Evolutionary conservation across 768 basidiomycete species (phyloP), one percentile per base, ranked within the genome.

Genomic region (Cystofilobasidium macerans): DNA sequence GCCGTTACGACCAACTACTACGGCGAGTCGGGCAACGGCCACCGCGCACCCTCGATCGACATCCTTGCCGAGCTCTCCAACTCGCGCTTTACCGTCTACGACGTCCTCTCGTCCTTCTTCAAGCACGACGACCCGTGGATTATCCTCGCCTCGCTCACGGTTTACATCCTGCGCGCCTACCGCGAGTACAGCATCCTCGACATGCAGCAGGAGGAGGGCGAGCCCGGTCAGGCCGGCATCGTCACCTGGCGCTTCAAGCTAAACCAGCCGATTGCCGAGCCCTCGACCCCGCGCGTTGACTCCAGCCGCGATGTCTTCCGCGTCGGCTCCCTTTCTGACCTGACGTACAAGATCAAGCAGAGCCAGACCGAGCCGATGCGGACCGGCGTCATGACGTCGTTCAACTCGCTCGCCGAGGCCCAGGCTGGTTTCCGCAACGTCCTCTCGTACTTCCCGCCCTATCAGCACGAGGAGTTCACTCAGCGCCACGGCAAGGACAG

Each of bases 221-320:
- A 93, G 72, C 82, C 83, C 24, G 73, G 83, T 24, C 90, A 90
- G 71, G 88, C 89, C 68, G 88, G 86, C 35, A 83, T 87, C 58
- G 81, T 94, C 30, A 89, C 85, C 7, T 98, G 95, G 95, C 83
- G 89, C 45, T 99, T 99, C 84, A 93, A 91, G 75, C 82, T 98
- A 51, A 88, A 90, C 53, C 86, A 86, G 73, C 86, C 74, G 12
- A 69, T 74, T 14, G 69, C 88, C 0, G 87, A 88, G 64, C 72
- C 76, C 22, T 71, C 71, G 65, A 77, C 76, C 33, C 76, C 76
- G 62, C 73, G 76, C 51, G 71, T 74, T 65, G 75, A 75, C 69
- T 77, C 76, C 9, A 70, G 62, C 64, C 83, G 83, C 62, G 83
- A 85, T 72, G 79, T 83, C 71, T 84, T 82, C 64, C 84, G 95